phyloP scores from a whole-genome alignment of 805 yeast species.

The Cyberlindnera bimundalis region DNA sequence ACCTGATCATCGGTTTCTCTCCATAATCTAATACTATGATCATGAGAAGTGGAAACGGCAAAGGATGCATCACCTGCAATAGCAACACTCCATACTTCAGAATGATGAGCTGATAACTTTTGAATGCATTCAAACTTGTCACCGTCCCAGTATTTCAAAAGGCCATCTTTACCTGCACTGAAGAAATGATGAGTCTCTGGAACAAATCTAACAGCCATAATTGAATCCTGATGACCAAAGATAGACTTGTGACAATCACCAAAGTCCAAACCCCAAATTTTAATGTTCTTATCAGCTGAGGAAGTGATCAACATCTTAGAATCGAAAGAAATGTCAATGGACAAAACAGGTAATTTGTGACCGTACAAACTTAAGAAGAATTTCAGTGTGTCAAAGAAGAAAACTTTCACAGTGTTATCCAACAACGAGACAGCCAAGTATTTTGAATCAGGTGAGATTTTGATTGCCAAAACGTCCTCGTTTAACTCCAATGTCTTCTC shows the following conservation, averaged over 20 bases:
- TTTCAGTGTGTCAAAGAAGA: slow-evolving; percentile 82
- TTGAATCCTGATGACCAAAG: slow-evolving; percentile 95
- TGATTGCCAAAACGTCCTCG: slow-evolving; percentile 82
- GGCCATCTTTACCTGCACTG: slow-evolving; percentile 84
- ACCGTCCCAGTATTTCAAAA: slow-evolving; percentile 97
- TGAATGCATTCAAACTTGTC: slow-evolving; percentile 94
- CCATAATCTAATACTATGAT: slow-evolving; percentile 93
- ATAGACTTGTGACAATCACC: slow-evolving; percentile 98
- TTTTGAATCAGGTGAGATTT: slow-evolving; percentile 74
- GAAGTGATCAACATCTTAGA: slow-evolving; percentile 86
- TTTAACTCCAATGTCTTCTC: slow-evolving; percentile 77
- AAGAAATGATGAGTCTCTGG: slow-evolving; percentile 88
- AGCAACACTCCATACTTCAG: slow-evolving; percentile 93
- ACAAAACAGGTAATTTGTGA: slow-evolving; percentile 91
- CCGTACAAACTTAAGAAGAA: slow-evolving; percentile 89
- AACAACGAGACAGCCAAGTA: slow-evolving; percentile 78
- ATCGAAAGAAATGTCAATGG: slow-evolving; percentile 87
- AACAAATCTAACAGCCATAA: slow-evolving; percentile 81
- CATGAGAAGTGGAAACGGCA: slow-evolving; percentile 85
- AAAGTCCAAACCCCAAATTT: slow-evolving; percentile 97
- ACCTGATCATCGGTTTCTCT: slow-evolving; percentile 89
- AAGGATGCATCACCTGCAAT: slow-evolving; percentile 67
- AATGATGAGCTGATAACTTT: slow-evolving; percentile 79
- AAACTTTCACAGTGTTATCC: slow-evolving; percentile 94
- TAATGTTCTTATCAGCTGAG: slow-evolving; percentile 95